Conservation (phyloP, 306 rosid genomes). For the Malus sylvestris region DNA sequence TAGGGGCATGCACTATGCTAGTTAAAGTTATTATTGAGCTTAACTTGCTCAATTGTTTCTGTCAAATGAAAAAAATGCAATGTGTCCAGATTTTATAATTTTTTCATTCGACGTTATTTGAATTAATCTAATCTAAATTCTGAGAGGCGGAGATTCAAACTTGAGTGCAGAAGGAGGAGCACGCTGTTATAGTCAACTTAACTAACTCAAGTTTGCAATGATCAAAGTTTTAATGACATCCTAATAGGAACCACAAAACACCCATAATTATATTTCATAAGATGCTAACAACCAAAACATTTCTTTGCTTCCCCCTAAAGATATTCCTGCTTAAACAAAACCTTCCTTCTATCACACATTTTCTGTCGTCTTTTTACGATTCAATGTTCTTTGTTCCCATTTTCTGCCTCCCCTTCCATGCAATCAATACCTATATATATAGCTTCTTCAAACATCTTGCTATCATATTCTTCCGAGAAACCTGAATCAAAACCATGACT, state of each 20-base stretch:
- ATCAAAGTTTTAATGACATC: not conserved
- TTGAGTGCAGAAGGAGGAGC: no score
- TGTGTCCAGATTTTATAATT: no score
- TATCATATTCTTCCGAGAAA: not conserved
- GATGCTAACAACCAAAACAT: slow-evolving; percentile 28
- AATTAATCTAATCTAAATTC: no score
- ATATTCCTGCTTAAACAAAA: slow-evolving; percentile 48
- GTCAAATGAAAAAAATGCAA: not conserved
- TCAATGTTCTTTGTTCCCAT: slow-evolving; percentile 2
- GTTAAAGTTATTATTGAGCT: no score
- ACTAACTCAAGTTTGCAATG: no score
- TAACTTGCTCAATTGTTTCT: not conserved
- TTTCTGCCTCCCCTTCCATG: slow-evolving; percentile 7
- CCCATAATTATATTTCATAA: slow-evolving; percentile 3
- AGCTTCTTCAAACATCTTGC: slow-evolving; percentile 15
- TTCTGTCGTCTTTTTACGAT: not conserved
- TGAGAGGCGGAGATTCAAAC: no score
- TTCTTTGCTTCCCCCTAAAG: slow-evolving; percentile 61
- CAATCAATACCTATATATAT: slow-evolving; percentile 27
- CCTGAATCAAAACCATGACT: slow-evolving; percentile 30
- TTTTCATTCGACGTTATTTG: no score
- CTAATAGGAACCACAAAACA: slow-evolving; percentile 10
- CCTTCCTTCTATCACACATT: slow-evolving; percentile 22
- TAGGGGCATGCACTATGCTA: not conserved
- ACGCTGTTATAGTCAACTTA: no score